Base-by-base conservation (phyloP, 805 yeast genomes). In the Yamadazyma olivae region DNA sequence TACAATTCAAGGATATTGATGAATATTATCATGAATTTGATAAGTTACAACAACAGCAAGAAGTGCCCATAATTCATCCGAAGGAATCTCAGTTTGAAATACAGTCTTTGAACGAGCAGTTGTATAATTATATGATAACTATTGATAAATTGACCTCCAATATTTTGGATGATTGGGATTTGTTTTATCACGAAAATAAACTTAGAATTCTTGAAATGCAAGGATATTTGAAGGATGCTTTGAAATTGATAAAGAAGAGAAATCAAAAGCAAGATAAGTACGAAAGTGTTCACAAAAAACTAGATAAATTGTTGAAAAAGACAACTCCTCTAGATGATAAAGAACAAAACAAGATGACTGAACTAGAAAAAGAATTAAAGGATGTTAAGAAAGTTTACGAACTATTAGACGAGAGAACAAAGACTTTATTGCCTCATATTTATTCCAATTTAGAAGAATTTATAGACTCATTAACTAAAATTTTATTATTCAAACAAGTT, bases 391-490 rank as follows among this genome's bases (percentile, higher is more conserved):
- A 44, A 5, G 48, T 57, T 5, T 73, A 54, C 40, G 45, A 49
- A 12, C 63, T 62, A 15, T 44, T 70, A 14, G 69, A 71, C 44
- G 58, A 56, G 15, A 71, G 69, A 36, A 50, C 65, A n/a, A 61
- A 59, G 32, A 30, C 64, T 3, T 46, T 70, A 3, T 51, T 74
- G 5, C 82, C 82, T 1, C 75, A 73, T 43, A 61, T 66, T 3
- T 49, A 72, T 31, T 54, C 59, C 3, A 60, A 67, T 13, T 45
- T 75, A 30, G 74, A 75, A 23, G 82, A 76, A 44, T 75, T 74
- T 40, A 51, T 75, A 8, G 71, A 64, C 30, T 57, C 59, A 34
- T 39, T 75, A 10, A 54, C 72, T 1, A 53, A 64, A 32, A 58
- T 66, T 42, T 35, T 66, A 1, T 49, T 71, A 26, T 63, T 57